These are phyloP conservation scores for Nyssa sinensis DNA, from an alignment of 148 eudicot species.

Conservation along the genomic window DNA sequence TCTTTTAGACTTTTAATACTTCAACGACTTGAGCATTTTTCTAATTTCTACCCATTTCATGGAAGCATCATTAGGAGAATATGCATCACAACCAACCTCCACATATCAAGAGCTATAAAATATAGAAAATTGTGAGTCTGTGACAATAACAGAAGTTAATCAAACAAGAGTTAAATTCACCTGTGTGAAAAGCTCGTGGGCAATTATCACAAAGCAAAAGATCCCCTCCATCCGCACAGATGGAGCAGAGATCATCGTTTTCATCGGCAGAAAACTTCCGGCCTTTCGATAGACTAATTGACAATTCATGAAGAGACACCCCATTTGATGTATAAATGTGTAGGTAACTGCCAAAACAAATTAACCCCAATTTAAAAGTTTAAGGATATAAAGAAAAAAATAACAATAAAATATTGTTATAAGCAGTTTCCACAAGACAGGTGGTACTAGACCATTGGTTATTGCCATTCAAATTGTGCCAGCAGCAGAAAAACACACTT, in stretches of 20 bases:
- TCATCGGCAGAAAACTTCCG: conserved; percentile 48
- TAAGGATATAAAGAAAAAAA: not conserved
- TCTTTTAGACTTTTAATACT: not conserved
- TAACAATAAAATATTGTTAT: too few relatives aligned
- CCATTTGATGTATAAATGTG: conserved; percentile 84
- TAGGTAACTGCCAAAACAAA: conserved; percentile 51
- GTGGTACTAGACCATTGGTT: not conserved
- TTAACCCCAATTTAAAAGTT: not conserved
- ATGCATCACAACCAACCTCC: not conserved
- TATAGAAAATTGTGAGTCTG: too few relatives aligned
- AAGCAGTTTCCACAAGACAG: not conserved
- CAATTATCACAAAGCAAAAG: conserved; percentile 81
- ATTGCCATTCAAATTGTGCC: not conserved
- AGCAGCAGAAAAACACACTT: not conserved
- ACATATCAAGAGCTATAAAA: not conserved
- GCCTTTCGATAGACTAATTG: conserved; percentile 42
- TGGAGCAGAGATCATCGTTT: conserved; percentile 79
- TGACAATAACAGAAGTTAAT: not conserved
- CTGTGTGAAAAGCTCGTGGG: conserved; percentile 82
- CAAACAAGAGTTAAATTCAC: conserved; percentile 27
- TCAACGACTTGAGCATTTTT: not conserved
- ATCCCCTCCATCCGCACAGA: conserved; percentile 67
- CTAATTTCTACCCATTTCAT: not conserved
- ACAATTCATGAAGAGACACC: conserved; percentile 80
- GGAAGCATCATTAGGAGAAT: not conserved